A percentile compares a stretch with the other conserved stretches of the same genome.
These are phyloP conservation scores for Acanthamoeba castellanii DNA, from an alignment of 208 protist species.

Conservation along the genomic window DNA sequence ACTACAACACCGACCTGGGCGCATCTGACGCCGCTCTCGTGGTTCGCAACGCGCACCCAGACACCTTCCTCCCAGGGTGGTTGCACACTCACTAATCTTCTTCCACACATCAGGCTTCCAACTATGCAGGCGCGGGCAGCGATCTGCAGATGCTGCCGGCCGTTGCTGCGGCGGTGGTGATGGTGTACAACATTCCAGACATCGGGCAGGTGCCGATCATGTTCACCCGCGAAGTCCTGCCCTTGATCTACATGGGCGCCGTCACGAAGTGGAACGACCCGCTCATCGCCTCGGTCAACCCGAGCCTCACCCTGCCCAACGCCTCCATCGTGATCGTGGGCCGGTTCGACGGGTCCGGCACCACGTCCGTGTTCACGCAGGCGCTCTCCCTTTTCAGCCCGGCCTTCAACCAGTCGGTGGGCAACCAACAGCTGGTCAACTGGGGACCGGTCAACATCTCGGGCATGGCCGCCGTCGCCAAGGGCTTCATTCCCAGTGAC, in stretches of 20 bases:
- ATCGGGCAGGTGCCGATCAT: background rate
- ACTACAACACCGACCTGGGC: conserved; percentile 36
- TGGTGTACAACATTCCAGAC: conserved; percentile 23
- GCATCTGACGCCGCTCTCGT: background rate
- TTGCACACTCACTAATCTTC: background rate
- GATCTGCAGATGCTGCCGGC: conserved; percentile 57
- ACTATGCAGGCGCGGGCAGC: background rate
- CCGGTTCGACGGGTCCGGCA: conserved; percentile 11
- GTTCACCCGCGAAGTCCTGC: conserved; percentile 3
- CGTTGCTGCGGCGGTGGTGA: conserved; percentile 23
- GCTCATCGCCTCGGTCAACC: background rate
- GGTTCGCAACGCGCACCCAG: background rate
- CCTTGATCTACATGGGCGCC: conserved; percentile 25
- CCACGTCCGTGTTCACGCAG: conserved; percentile 30
- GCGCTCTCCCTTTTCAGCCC: conserved; percentile 32
- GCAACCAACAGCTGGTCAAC: background rate
- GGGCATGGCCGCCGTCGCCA: background rate
- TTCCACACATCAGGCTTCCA: background rate
- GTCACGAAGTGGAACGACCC: conserved; percentile 33
- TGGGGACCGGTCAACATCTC: background rate
- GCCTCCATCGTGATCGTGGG: conserved; percentile 22
- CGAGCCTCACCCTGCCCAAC: background rate
- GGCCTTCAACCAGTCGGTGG: conserved; percentile 38
- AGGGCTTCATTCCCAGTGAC: background rate
- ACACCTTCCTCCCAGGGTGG: background rate